Percentiles rank a stretch among this genome's conserved stretches.
Evolutionary conservation across 768 basidiomycete species (phyloP).

Genomic region (Xerocomellus amylosporus): DNA sequence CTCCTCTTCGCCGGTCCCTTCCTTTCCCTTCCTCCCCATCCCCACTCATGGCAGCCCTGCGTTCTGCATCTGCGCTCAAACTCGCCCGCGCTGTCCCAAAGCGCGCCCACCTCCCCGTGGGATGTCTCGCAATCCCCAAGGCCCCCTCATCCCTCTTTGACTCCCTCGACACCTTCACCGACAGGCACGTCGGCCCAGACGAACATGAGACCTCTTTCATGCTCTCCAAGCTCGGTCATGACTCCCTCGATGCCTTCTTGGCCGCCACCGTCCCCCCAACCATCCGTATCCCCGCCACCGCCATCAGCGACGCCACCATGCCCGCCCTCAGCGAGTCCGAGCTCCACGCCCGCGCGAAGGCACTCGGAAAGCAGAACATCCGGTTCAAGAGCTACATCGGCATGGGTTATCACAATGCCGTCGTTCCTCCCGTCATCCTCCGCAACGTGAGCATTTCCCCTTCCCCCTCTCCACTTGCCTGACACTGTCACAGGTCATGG

Average conservation of each 20-base stretch:
- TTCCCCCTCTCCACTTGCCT: neutral
- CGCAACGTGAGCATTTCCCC: slow-evolving; percentile 64
- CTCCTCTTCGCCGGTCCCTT: slow-evolving; percentile 11
- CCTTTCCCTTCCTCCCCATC: slow-evolving; percentile 21
- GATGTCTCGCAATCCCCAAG: slow-evolving; percentile 59
- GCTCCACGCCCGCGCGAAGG: slow-evolving; percentile 69
- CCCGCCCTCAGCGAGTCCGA: slow-evolving; percentile 83
- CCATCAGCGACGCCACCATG: slow-evolving; percentile 66
- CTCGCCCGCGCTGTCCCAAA: slow-evolving; percentile 19
- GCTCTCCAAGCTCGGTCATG: slow-evolving; percentile 81
- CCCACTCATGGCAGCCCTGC: slow-evolving; percentile 30
- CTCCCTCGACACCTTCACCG: slow-evolving; percentile 84
- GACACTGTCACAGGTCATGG: slow-evolving; percentile 59
- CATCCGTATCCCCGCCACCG: slow-evolving; percentile 65
- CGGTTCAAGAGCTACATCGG: slow-evolving; percentile 92
- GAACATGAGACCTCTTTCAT: slow-evolving; percentile 74
- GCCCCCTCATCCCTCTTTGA: slow-evolving; percentile 66
- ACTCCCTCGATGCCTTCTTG: slow-evolving; percentile 87
- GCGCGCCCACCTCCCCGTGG: slow-evolving; percentile 25
- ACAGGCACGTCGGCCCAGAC: slow-evolving; percentile 92
- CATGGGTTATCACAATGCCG: slow-evolving; percentile 95
- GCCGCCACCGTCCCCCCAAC: slow-evolving; percentile 74
- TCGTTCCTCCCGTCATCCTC: slow-evolving; percentile 92
- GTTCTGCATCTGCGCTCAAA: slow-evolving; percentile 25
- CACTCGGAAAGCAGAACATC: slow-evolving; percentile 76